Evolutionary conservation across 2,329 filamentous ascomycete species (phyloP), one percentile per base, ranked within the genome.

Genomic region (Lachnellula suecica): DNA sequence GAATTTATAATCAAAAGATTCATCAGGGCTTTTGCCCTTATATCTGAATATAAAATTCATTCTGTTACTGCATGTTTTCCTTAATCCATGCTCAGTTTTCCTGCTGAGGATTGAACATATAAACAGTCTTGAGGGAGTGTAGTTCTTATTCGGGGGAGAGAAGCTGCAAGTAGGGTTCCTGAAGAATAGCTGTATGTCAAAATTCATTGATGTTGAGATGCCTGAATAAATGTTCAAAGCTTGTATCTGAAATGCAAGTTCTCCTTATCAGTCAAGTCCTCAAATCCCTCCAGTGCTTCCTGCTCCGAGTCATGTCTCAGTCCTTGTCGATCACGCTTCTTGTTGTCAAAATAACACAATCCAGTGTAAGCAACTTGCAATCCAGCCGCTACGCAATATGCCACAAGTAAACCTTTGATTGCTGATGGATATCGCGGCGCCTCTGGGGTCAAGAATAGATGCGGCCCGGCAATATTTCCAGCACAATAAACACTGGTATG

Each of bases 201-300:
- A n/a, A n/a, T n/a, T n/a, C n/a, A n/a, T n/a, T n/a, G n/a, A n/a
- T n/a, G n/a, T n/a, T n/a, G n/a, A n/a, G n/a, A n/a, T n/a, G n/a
- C n/a, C n/a, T n/a, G n/a, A n/a, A n/a, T n/a, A n/a, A n/a, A n/a
- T n/a, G n/a, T n/a, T n/a, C n/a, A n/a, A n/a, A n/a, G n/a, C n/a
- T n/a, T n/a, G n/a, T 87, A 88, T 61, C 79, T 72, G 59, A 88
- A 88, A 63, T 84, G 83, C 2, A 77, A 74, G 59, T 88, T 88
- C 66, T 87, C 73, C 66, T 79, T 82, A 61, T 88, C 85, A 1
- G 85, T 88, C 59, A 87, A 66, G 62, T 88, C 85, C 49, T 81
- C 74, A 53, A 88, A 88, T 0, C 83, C 84, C 43, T 85, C 55
- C 2, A 37, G 5, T 38, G 80, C 84, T 46, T 81, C 73, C 63